Conservation (phyloP, 2,329 filamentous ascomycete genomes). For the Fusarium nanum region DNA sequence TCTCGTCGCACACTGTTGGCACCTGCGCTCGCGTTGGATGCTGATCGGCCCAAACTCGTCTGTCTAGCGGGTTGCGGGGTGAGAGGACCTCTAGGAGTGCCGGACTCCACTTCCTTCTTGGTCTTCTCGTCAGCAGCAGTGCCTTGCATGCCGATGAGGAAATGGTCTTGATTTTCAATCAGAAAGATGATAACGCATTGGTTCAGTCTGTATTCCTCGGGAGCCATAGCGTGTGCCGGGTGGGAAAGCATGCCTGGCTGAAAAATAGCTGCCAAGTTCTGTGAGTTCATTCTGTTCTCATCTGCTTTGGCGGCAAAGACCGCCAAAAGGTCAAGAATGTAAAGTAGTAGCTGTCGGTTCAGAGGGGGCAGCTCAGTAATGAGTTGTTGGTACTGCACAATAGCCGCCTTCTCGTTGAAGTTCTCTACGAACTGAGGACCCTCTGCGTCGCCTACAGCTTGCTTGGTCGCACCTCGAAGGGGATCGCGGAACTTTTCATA, state of each 20-base stretch:
- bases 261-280: constrained; percentile 95
- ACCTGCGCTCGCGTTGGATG: constrained; percentile 88
- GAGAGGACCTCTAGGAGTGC: constrained; percentile 63
- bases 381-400: constrained; percentile 84
- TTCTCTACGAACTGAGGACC: constrained; percentile 76
- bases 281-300: constrained; percentile 95
- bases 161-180: constrained; percentile 98
- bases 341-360: constrained; percentile 92
- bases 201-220: constrained; percentile 91
- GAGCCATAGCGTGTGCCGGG: constrained; percentile 93
- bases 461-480: constrained; percentile 76
- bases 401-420: constrained; percentile 74
- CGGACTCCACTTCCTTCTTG: constrained; percentile 73
- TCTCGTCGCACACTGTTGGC: constrained; percentile 87
- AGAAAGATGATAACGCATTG: constrained; percentile 98
- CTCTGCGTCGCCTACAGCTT: constrained; percentile 77
- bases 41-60: constrained; percentile 69
- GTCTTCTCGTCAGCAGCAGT: constrained; percentile 94
- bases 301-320: constrained; percentile 98
- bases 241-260: constrained; percentile 97
- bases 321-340: constrained; percentile 93
- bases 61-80: constrained; percentile 66
- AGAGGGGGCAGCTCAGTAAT: constrained; percentile 94
- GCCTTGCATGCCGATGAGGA: constrained; percentile 97
- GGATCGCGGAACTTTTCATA: constrained; percentile 93